phyloP scores from a whole-genome alignment of 192 early-diverging fungal species.

The Entomortierella beljakovae region DNA sequence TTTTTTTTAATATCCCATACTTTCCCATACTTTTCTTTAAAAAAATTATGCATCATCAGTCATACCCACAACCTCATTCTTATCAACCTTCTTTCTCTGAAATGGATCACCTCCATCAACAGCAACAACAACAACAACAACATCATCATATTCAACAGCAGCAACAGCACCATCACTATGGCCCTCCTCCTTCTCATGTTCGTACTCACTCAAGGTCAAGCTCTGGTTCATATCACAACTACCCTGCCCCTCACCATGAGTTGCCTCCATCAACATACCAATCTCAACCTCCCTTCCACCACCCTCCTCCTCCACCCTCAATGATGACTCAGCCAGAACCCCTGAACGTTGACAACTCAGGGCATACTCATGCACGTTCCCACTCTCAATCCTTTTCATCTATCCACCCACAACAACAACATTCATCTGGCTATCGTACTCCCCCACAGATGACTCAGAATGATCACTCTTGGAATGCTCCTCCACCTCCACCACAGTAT shows the following conservation, averaged over 20 bases:
- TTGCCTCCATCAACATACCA: constrained; percentile 7
- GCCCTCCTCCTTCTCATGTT: constrained; percentile 7
- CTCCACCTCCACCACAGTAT: constrained; percentile 5
- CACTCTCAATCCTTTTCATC: constrained; percentile 21
- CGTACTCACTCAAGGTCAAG: constrained; percentile 37
- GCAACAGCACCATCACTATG: background rate
- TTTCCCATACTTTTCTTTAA: background rate
- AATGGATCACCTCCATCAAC: constrained; percentile 14
- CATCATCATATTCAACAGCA: background rate
- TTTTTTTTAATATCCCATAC: background rate
- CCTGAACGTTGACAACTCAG: background rate
- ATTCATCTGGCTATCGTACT: constrained; percentile 5
- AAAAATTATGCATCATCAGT: constrained; percentile 15
- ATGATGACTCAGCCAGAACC: constrained; percentile 11
- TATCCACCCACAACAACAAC: background rate
- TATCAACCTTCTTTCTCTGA: constrained; percentile 12
- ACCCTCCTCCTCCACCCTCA: constrained; percentile 2
- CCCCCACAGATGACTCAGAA: constrained; percentile 4
- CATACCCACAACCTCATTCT: constrained; percentile 9
- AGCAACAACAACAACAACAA: constrained; percentile 8
- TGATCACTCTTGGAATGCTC: constrained; percentile 7
- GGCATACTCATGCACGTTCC: background rate
- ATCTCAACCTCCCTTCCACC: background rate
- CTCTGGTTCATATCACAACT: constrained; percentile 20
- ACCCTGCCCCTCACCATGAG: constrained; percentile 16